These are phyloP conservation scores for Gaeumannomyces sp. DNA, from an alignment of 2,329 filamentous ascomycete genomes.

Conservation along the genomic window DNA sequence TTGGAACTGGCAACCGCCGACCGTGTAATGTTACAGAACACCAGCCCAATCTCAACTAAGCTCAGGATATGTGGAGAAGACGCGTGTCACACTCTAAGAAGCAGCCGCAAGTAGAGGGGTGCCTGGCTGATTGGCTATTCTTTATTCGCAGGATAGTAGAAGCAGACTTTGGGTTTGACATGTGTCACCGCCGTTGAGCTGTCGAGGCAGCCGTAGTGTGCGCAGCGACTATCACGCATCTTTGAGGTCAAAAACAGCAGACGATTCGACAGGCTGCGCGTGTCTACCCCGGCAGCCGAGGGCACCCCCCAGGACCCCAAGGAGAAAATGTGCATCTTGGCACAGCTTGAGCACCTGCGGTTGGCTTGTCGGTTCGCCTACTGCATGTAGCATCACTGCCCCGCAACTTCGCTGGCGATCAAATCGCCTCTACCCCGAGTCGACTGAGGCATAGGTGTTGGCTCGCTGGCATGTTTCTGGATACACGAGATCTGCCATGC, in stretches of 20 bases:
- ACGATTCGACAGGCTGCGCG: background rate
- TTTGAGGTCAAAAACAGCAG: background rate
- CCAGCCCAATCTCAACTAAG: background rate
- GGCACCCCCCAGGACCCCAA: too few species aligned
- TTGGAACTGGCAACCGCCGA: too few species aligned
- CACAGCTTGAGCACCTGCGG: background rate
- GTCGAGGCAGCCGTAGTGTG: background rate
- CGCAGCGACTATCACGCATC: background rate
- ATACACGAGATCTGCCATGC: background rate
- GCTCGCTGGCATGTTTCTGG: background rate
- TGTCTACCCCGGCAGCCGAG: background rate
- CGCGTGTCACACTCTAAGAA: background rate
- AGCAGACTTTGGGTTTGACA: background rate
- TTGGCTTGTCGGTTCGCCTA: background rate
- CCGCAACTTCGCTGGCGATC: background rate
- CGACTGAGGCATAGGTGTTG: background rate
- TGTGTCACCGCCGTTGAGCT: background rate
- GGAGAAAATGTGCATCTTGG: background rate
- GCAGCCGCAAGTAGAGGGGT: background rate
- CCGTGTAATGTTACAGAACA: background rate
- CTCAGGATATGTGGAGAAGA: background rate
- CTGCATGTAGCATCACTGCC: background rate
- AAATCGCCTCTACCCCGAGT: background rate
- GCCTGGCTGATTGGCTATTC: background rate
- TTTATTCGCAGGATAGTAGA: background rate